Evolutionary conservation across 495 filamentous ascomycete genomes (phyloP), one percentile per base, ranked within the genome.

Genomic region (Penicillium odoratum): DNA sequence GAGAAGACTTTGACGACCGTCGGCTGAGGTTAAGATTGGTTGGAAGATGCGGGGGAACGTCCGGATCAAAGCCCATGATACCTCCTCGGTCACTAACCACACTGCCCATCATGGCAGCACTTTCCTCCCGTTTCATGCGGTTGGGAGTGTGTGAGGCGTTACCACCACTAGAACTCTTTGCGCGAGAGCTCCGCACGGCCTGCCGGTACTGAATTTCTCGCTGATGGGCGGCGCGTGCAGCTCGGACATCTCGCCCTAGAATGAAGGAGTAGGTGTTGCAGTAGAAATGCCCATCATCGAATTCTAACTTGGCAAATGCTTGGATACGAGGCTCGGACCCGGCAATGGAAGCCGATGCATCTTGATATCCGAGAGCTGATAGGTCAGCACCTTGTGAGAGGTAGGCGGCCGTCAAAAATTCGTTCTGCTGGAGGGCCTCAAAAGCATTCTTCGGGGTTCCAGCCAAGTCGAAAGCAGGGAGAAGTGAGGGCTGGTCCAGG

Each of bases 211-310:
- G 74, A 28, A 75, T 60, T 60, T 80, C 75, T 55, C 76, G 75
- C 45, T 80, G 76, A 53, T 75, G 69, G 26, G 82, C 82, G 29
- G 77, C 75, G 44, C 80, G 74, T 5, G 79, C 75, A 15, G 83
- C 82, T 48, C 75, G 74, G 43, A 85, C 72, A 72, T 90, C 85
- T 59, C 88, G 84, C 47, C 88, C 88, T 25, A 91, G 74, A 18
- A 83, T 80, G 28, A 90, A 80, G 1, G 78, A 79, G 61, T 85
- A 84, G 9, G 86, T 88, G 51, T 83, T 88, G 77, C 88, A 84
- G 66, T 88, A 89, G 66, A 87, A 91, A 64, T 85, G 80, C 13
- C 86, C 86, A 71, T 91, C 88, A 36, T 81, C 76, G 67, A 91
- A 89, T 60, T 84, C 81, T 29, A 91, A 76, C 68, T 87, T 89